Base-by-base conservation (phyloP, 352 stramenopile genomes). In the Blastocystis sp. region DNA sequence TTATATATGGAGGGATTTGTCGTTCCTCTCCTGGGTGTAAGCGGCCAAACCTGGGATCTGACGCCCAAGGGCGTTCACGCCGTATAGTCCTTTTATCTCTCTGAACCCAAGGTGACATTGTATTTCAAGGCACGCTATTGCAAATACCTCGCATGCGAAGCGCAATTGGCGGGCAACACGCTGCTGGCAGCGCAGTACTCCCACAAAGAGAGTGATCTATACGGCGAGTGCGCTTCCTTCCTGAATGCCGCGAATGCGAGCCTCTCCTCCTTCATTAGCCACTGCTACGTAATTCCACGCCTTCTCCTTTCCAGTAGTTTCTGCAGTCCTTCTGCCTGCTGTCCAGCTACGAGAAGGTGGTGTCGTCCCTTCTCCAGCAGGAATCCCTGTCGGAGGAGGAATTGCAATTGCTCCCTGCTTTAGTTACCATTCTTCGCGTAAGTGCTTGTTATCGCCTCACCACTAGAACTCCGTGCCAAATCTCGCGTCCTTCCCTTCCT, bases 71-170 rank as follows among this genome's bases (percentile, higher is more conserved):
- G 71, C 21, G 43, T 81, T 64, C 10, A 62, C 28, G 71, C 59
- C 10, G 71, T 81, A 45, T 0, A 40, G 2, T 62, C 2, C n/a
- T n/a, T n/a, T n/a, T n/a, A n/a, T n/a, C n/a, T 66, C 52, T 11
- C 11, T 62, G 14, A 3, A 40, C 19, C 21, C 9, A 41, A 81
- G 71, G 66, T 66, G 64, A 53, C 64, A 66, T 65, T 21, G 4
- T 81, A 62, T 81, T 10, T 81, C 9, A 28, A 40, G 2, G 71
- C 71, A n/a, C 41, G 71, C 21, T 60, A 34, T 41, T 53, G 43
- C 40, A 14, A 64, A 1, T 81, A 64, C 43, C 28, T 59, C 23
- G 48, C 71, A 5, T 23, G n/a, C 2, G 14, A 81, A 41, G 64
- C 64, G 7, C 4, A 81, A 23, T 23, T 64, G n/a, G 10, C 17